Conservation (phyloP, 129 eudicot species). For the Pittosporum tobira region DNA sequence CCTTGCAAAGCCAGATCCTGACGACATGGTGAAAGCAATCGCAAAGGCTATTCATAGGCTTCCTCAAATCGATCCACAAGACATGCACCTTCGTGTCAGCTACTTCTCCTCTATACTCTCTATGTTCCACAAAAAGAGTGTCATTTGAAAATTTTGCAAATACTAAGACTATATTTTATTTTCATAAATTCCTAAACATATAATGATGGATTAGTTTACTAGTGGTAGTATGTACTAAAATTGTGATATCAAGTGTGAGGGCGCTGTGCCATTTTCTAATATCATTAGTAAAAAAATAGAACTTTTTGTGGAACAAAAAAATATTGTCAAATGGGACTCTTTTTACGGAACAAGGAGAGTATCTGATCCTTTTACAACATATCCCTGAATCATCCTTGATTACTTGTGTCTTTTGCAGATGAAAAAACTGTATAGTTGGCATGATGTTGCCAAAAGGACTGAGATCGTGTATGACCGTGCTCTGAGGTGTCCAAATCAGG, state of each 20-base stretch:
- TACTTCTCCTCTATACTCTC: neutral
- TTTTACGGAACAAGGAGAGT: no score
- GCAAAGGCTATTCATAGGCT: slow-evolving; percentile 71
- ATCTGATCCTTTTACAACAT: slow-evolving; percentile 1
- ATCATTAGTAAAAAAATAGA: no score
- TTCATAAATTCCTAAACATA: no score
- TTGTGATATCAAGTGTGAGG: no score
- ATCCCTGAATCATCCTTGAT: slow-evolving; percentile 3
- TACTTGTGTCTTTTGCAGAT: slow-evolving; percentile 36
- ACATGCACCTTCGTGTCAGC: slow-evolving; percentile 85
- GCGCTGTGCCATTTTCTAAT: no score
- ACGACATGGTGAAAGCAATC: slow-evolving; percentile 81
- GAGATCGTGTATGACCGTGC: slow-evolving; percentile 90
- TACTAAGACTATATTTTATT: no score
- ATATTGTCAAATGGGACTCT: no score
- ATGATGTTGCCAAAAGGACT: slow-evolving; percentile 89
- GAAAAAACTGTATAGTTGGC: slow-evolving; percentile 94
- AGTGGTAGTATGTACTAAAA: no score
- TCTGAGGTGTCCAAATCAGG: slow-evolving; percentile 70
- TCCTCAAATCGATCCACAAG: slow-evolving; percentile 90
- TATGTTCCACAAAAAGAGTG: no score
- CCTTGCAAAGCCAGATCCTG: slow-evolving; percentile 95
- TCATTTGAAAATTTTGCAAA: no score
- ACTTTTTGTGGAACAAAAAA: no score
- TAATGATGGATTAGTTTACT: no score